Evolutionary conservation across 257 asterid genomes (phyloP).

Genomic region (Gardenia jasminoides): DNA sequence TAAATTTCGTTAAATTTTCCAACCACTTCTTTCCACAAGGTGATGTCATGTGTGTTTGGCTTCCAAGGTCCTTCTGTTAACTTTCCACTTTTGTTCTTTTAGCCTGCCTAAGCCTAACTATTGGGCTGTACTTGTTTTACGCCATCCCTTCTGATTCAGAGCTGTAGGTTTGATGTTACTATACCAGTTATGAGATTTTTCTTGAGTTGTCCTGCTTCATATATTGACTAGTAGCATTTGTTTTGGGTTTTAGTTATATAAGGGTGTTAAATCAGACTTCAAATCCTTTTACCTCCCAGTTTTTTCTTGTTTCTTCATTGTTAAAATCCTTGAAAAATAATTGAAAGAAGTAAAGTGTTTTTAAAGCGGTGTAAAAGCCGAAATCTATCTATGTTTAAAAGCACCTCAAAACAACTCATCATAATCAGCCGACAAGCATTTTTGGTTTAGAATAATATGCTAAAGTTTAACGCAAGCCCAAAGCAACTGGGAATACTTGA

Average conservation of each 20-base stretch:
- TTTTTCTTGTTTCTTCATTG: too few species aligned
- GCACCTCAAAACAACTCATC: too few species aligned
- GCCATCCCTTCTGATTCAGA: neutral
- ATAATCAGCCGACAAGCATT: too few species aligned
- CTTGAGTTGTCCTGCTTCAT: neutral
- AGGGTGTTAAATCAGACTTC: neutral
- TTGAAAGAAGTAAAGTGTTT: too few species aligned
- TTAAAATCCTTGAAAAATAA: too few species aligned
- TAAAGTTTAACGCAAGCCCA: too few species aligned
- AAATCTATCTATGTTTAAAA: too few species aligned
- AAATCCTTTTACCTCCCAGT: neutral
- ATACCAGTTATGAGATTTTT: neutral
- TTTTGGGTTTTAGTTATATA: neutral
- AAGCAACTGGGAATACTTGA: too few species aligned
- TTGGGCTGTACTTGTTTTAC: slow-evolving; percentile 1
- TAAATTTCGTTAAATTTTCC: slow-evolving; percentile 2
- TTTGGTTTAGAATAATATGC: too few species aligned
- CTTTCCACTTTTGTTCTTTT: slow-evolving; percentile 17
- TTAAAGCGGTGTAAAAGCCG: too few species aligned
- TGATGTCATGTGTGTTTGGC: slow-evolving; percentile 41
- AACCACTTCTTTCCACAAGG: slow-evolving; percentile 20
- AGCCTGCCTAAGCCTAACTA: slow-evolving; percentile 12
- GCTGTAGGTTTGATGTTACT: neutral
- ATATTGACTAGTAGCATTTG: neutral
- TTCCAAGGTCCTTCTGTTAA: slow-evolving; percentile 27